phyloP scores from a whole-genome alignment of 345 rosid species.

The Laguncularia racemosa region DNA sequence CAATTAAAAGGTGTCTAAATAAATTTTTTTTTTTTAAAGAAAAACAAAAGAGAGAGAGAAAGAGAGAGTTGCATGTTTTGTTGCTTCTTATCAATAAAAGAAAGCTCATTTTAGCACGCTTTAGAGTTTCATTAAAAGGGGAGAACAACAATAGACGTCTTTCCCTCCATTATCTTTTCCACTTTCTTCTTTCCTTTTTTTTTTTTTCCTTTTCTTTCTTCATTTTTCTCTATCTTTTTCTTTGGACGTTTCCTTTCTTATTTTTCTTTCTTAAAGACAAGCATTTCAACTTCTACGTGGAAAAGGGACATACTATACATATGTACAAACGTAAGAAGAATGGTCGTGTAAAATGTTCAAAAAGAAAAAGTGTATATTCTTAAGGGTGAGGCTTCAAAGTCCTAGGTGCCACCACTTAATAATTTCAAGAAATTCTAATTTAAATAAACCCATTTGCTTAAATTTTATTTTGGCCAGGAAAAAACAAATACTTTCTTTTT shows the following conservation, averaged over 20 bases:
- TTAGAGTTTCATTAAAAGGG: slow-evolving; percentile 49
- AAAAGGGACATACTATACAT: slow-evolving; percentile 11
- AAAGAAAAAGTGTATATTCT: slow-evolving; percentile 12
- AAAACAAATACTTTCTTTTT: no score
- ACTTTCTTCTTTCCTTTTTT: neutral
- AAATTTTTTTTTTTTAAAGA: slow-evolving; percentile 8
- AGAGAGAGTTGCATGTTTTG: slow-evolving; percentile 19
- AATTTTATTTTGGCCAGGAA: no score
- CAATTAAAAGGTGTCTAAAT: slow-evolving; percentile 25
- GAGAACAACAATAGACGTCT: slow-evolving; percentile 40
- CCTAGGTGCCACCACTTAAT: no score
- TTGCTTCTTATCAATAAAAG: slow-evolving; percentile 22
- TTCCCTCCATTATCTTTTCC: slow-evolving; percentile 20
- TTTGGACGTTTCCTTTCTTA: slow-evolving; percentile 3
- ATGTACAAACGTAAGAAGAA: neutral
- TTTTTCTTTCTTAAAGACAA: slow-evolving; percentile 18
- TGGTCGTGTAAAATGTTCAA: no score
- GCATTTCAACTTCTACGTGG: slow-evolving; percentile 26
- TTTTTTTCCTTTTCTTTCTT: neutral
- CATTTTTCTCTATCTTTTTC: slow-evolving; percentile 1
- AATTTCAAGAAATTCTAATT: no score
- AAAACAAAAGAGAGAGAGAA: slow-evolving; percentile 9
- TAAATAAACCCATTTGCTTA: no score
- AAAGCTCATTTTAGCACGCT: slow-evolving; percentile 41
- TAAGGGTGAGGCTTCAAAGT: no score